A percentile compares a stretch with the other conserved stretches of the same genome.
Conservation (phyloP, 148 eudicot species). For the Pouteria glomerata region DNA sequence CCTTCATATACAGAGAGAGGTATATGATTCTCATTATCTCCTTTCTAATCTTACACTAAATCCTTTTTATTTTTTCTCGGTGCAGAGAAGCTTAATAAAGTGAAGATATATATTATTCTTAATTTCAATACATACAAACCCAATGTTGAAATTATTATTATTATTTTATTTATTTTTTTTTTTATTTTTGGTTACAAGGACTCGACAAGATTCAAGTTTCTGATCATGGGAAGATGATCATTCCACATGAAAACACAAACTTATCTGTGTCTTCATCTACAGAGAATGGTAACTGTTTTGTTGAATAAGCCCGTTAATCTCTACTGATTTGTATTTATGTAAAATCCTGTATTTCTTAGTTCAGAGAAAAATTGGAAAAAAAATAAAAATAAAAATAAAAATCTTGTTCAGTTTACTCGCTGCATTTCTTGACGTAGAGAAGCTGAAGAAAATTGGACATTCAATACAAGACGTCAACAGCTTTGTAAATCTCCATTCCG, state of each 20-base stretch:
- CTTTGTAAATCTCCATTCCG: background rate
- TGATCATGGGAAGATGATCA: background rate
- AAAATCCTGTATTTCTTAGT: background rate
- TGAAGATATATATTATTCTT: too few species aligned
- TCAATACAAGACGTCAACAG: background rate
- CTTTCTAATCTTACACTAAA: too few species aligned
- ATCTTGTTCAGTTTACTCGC: too few species aligned
- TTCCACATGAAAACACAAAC: background rate
- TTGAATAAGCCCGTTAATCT: background rate
- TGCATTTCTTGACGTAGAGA: too few species aligned
- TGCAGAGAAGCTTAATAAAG: too few species aligned
- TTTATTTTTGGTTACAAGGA: too few species aligned
- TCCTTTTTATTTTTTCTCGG: too few species aligned
- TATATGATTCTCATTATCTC: background rate
- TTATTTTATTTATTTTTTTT: background rate
- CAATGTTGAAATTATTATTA: background rate
- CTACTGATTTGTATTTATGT: too few species aligned
- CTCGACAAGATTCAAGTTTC: background rate
- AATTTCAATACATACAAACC: background rate
- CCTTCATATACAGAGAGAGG: background rate
- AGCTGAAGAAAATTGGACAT: too few species aligned
- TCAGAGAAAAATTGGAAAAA: too few species aligned
- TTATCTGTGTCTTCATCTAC: background rate
- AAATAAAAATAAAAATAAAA: too few species aligned
- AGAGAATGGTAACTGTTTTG: background rate